These are phyloP conservation scores for Podospora comata DNA, from an alignment of 495 filamentous ascomycete species.

Conservation along the genomic window DNA sequence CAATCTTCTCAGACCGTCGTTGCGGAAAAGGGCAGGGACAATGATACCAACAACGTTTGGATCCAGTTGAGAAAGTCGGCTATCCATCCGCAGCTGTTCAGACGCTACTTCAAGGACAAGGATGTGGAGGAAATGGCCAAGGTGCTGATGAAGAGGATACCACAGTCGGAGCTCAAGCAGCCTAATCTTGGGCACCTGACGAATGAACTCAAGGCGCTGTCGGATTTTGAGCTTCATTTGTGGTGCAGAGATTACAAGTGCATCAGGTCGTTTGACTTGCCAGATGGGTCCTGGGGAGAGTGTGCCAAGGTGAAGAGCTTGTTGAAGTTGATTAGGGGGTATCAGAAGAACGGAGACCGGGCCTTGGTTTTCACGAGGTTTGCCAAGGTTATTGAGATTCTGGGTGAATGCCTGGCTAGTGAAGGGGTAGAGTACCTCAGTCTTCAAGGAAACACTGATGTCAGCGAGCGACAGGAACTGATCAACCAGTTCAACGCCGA, in stretches of 20 bases:
- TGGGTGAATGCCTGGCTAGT: constrained; percentile 75
- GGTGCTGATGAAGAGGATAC: constrained; percentile 59
- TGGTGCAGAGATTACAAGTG: constrained; percentile 72
- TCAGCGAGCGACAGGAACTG: constrained; percentile 76
- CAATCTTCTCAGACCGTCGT: constrained; percentile 38
- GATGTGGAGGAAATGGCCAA: constrained; percentile 75
- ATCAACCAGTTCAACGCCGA: constrained; percentile 83
- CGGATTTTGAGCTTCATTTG: constrained; percentile 78
- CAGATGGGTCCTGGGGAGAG: constrained; percentile 80
- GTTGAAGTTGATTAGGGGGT: constrained; percentile 64
- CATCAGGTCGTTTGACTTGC: constrained; percentile 66
- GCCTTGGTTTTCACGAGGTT: constrained; percentile 90
- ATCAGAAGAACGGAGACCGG: constrained; percentile 79
- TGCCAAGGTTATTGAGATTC: constrained; percentile 83
- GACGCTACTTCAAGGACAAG: constrained; percentile 70
- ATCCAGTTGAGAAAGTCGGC: constrained; percentile 91
- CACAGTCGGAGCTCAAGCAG: constrained; percentile 43
- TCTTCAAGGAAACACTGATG: constrained; percentile 80
- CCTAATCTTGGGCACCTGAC: constrained; percentile 62
- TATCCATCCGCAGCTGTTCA: constrained; percentile 86
- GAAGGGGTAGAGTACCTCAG: constrained; percentile 71
- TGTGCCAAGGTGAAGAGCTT: constrained; percentile 85
- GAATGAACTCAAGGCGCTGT: constrained; percentile 66
- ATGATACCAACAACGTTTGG: constrained; percentile 67
- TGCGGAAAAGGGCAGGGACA: constrained; percentile 37